A percentile compares a stretch with the other conserved stretches of the same genome.
Conservation (phyloP, 257 asterid species). For the Linderniella brevidens region DNA sequence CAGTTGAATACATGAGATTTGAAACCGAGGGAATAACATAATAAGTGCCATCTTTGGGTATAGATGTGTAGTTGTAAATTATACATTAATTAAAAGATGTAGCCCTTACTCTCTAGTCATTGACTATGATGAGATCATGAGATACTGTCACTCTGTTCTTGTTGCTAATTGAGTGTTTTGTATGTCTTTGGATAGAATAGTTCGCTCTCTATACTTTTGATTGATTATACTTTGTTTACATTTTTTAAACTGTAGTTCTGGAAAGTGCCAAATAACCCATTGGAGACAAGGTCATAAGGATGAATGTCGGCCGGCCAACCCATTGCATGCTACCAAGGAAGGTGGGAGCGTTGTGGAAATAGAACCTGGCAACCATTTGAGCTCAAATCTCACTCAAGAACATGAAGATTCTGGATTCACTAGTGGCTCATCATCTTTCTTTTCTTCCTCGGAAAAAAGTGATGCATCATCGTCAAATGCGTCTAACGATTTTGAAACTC, state of each 20-base stretch:
- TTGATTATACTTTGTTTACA: neutral
- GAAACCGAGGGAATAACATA: too few relatives aligned
- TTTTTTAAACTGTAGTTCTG: conserved; percentile 38
- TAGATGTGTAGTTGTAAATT: too few relatives aligned
- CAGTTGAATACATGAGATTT: too few relatives aligned
- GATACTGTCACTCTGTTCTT: too few relatives aligned
- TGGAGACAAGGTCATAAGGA: conserved; percentile 95
- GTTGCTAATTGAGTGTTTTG: too few relatives aligned
- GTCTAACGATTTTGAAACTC: conserved; percentile 15
- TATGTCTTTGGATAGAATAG: neutral
- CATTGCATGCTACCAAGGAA: conserved; percentile 18
- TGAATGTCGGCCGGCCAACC: conserved; percentile 41
- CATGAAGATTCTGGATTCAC: conserved; percentile 19
- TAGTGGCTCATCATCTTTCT: conserved; percentile 20
- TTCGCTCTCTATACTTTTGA: neutral
- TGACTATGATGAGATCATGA: too few relatives aligned
- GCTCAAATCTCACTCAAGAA: conserved; percentile 16
- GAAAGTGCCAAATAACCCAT: conserved; percentile 91
- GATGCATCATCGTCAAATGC: conserved; percentile 23
- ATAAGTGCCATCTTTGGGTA: too few relatives aligned
- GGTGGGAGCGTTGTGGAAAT: conserved; percentile 12
- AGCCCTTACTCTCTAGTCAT: too few relatives aligned
- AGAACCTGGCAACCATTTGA: conserved; percentile 13
- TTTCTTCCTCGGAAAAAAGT: conserved; percentile 21
- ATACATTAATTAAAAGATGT: too few relatives aligned